phyloP scores from a whole-genome alignment of 495 filamentous ascomycete species.

The Chaetomium cochliodes region DNA sequence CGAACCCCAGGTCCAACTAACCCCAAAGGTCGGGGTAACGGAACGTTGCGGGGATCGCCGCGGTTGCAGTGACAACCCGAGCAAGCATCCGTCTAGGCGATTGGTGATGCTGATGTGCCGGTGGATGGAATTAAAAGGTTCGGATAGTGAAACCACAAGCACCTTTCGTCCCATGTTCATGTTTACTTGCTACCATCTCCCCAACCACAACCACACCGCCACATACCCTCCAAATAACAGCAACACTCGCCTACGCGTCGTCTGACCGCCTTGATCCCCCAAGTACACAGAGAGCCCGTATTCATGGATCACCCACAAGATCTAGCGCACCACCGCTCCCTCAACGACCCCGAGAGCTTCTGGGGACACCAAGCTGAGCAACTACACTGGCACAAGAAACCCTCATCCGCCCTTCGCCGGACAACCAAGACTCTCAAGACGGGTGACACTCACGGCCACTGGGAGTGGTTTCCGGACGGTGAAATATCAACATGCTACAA shows the following conservation, averaged over 20 bases:
- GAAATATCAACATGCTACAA: constrained; percentile 90
- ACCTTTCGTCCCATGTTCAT: background rate
- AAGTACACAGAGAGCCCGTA: too few relatives aligned
- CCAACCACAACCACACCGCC: background rate
- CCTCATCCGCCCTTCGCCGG: constrained; percentile 47
- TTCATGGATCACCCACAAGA: constrained; percentile 46
- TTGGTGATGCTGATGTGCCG: background rate
- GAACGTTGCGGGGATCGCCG: constrained; percentile 19
- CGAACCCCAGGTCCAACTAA: background rate
- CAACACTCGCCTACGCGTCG: too few relatives aligned
- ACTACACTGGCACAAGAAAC: constrained; percentile 77
- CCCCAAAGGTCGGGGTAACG: constrained; percentile 20
- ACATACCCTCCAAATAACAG: background rate
- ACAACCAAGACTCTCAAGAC: constrained; percentile 44
- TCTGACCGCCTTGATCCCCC: too few relatives aligned
- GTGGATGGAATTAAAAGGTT: background rate
- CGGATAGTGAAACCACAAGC: background rate
- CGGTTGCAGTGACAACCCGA: background rate
- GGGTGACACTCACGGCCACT: constrained; percentile 53
- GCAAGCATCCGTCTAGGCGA: background rate
- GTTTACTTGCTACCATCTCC: too few relatives aligned
- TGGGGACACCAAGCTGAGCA: constrained; percentile 73
- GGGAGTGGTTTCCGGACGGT: constrained; percentile 84
- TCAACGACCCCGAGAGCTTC: constrained; percentile 65
- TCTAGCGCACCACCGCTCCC: constrained; percentile 52